Evolutionary conservation across 768 basidiomycete species (phyloP).

Genomic region (Pholiota conissans): DNA sequence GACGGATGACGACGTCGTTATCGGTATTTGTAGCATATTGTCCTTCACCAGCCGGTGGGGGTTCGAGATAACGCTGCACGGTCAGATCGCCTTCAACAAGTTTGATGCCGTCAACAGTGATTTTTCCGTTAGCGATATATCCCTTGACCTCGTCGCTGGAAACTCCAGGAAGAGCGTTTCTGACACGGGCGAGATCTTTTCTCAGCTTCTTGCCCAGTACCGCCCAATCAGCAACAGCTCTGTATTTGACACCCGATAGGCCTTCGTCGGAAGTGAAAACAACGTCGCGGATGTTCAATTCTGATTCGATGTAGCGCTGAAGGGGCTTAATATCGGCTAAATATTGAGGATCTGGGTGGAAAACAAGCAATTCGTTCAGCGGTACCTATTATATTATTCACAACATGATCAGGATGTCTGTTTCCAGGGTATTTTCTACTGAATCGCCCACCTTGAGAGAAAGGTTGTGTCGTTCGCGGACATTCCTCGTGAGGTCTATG

Average conservation of each 20-base stretch:
- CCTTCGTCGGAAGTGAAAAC: conserved; percentile 88
- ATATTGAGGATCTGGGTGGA: conserved; percentile 86
- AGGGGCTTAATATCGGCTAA: conserved; percentile 83
- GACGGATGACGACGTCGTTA: conserved; percentile 90
- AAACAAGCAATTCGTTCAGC: conserved; percentile 87
- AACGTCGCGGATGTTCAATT: conserved; percentile 92
- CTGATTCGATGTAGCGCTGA: conserved; percentile 87
- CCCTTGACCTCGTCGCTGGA: conserved; percentile 80
- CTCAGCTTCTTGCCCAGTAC: conserved; percentile 91
- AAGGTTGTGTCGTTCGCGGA: conserved; percentile 84
- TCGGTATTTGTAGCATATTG: conserved; percentile 86
- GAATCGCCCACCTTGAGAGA: conserved; percentile 76
- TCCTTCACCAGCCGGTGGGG: conserved; percentile 57
- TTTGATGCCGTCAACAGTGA: conserved; percentile 87
- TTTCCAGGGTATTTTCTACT: background rate
- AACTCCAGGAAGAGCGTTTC: conserved; percentile 80
- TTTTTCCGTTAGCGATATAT: conserved; percentile 72
- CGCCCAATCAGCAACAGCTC: conserved; percentile 93
- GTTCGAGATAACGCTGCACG: conserved; percentile 88
- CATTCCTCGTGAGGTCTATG: conserved; percentile 86
- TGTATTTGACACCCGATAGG: conserved; percentile 85
- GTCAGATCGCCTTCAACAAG: conserved; percentile 89
- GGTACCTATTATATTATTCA: conserved; percentile 61
- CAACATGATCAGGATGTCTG: no score
- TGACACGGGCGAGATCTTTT: conserved; percentile 87